phyloP scores from a whole-genome alignment of 2,329 filamentous ascomycete species.

The Fusarium chlamydosporum region DNA sequence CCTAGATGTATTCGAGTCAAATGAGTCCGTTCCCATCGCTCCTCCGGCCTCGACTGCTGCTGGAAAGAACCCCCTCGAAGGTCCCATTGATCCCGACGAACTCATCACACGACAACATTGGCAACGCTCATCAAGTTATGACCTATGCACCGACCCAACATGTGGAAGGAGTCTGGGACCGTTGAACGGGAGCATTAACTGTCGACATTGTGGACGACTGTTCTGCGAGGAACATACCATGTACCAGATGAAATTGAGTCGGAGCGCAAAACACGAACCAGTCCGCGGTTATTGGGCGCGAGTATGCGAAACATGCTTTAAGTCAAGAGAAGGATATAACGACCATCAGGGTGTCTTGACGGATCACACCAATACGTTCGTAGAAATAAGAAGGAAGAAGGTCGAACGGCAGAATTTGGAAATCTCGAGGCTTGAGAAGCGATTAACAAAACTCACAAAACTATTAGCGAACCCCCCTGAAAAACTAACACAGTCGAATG shows the following conservation, averaged over 20 bases:
- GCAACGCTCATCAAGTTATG: slow-evolving; percentile 81
- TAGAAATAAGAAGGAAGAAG: slow-evolving; percentile 77
- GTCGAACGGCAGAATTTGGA: slow-evolving; percentile 91
- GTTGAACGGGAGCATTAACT: slow-evolving; percentile 89
- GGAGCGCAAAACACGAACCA: slow-evolving; percentile 90
- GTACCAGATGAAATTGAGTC: slow-evolving; percentile 98
- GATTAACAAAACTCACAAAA: slow-evolving; percentile 89
- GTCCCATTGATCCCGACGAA: slow-evolving; percentile 83
- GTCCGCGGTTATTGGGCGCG: slow-evolving; percentile 92
- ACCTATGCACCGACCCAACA: slow-evolving; percentile 87
- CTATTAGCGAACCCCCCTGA: slow-evolving; percentile 82
- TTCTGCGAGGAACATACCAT: slow-evolving; percentile 99
- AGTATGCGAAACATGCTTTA: slow-evolving; percentile 99
- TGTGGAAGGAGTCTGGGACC: slow-evolving; percentile 86
- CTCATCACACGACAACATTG: slow-evolving; percentile 90
- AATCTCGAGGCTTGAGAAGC: slow-evolving; percentile 89
- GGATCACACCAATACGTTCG: slow-evolving; percentile 81
- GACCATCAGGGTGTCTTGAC: slow-evolving; percentile 81
- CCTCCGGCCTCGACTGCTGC: slow-evolving; percentile 51
- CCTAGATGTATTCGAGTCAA: slow-evolving; percentile 93
- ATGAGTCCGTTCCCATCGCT: slow-evolving; percentile 70
- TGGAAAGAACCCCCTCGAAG: slow-evolving; percentile 59
- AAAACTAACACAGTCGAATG: slow-evolving; percentile 67
- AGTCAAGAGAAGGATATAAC: slow-evolving; percentile 95
- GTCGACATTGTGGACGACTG: slow-evolving; percentile 89